Evolutionary conservation across 352 stramenopile species (phyloP).

Genomic region (Phytophthora rubi): DNA sequence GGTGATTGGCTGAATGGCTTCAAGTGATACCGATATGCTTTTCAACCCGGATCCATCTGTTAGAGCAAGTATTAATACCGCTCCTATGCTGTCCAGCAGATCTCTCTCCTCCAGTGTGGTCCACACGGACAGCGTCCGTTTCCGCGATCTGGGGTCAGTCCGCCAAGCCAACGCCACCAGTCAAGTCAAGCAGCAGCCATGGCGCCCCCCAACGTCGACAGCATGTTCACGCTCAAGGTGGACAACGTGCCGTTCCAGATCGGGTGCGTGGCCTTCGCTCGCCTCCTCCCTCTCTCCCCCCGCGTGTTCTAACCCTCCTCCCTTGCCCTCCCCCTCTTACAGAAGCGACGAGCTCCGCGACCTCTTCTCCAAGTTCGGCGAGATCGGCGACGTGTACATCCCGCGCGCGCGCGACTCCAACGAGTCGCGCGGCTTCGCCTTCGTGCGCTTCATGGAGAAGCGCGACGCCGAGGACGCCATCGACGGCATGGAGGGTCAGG

Average conservation of each 20-base stretch:
- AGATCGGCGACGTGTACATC: constrained; percentile 88
- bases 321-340: neutral
- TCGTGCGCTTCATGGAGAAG: constrained; percentile 90
- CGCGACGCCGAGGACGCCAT: constrained; percentile 90
- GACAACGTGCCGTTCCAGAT: constrained; percentile 88
- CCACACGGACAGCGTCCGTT: neutral
- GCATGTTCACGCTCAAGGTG: constrained; percentile 89
- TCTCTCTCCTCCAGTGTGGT: too few species aligned
- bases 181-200: constrained; percentile 29
- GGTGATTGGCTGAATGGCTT: neutral
- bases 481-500: constrained; percentile 71
- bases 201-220: constrained; percentile 80
- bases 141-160: constrained; percentile 18
- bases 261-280: constrained; percentile 45
- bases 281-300: neutral
- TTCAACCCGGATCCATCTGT: too few species aligned
- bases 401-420: constrained; percentile 73
- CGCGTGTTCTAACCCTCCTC: too few species aligned
- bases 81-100: too few species aligned
- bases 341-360: constrained; percentile 66
- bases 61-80: too few species aligned
- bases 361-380: constrained; percentile 75
- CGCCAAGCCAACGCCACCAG: constrained; percentile 11
- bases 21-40: constrained; percentile 8
- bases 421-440: constrained; percentile 85